These are phyloP conservation scores for Galeopsis tetrahit DNA, from an alignment of 257 asterid genomes.

Conservation along the genomic window DNA sequence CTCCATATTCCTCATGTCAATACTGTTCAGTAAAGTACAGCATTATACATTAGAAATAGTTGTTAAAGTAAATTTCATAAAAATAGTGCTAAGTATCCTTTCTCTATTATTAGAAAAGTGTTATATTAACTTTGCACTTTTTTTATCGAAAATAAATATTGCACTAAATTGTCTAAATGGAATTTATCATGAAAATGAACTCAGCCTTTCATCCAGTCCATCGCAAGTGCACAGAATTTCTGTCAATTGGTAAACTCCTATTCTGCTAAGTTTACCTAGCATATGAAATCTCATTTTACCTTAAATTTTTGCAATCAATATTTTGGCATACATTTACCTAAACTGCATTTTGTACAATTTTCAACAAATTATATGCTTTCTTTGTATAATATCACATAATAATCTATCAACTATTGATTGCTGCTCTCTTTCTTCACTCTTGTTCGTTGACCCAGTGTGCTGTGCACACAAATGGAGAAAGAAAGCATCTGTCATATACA, in stretches of 20 bases:
- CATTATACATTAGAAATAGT: neutral
- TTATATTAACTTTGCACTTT: neutral
- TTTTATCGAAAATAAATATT: neutral
- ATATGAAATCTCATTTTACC: constrained; percentile 3
- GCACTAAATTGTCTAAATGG: neutral
- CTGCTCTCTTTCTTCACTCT: neutral
- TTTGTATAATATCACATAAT: constrained; percentile 8
- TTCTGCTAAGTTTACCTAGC: neutral
- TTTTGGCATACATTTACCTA: neutral
- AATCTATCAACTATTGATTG: neutral
- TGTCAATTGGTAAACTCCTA: neutral
- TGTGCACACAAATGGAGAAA: constrained; percentile 20
- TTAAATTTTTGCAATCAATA: neutral
- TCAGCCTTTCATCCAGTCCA: neutral
- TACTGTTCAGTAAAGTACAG: constrained; percentile 22
- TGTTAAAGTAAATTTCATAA: constrained; percentile 2
- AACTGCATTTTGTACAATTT: neutral
- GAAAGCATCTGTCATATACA: neutral
- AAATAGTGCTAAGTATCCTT: neutral
- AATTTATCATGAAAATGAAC: neutral
- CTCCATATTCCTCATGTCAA: constrained; percentile 49
- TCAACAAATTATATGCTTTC: neutral
- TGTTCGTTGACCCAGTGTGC: constrained; percentile 18
- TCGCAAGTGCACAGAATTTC: neutral
- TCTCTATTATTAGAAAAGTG: neutral